Conservation (phyloP, 2,329 filamentous ascomycete species). For the Hymenotorrendiella dingleyae region DNA sequence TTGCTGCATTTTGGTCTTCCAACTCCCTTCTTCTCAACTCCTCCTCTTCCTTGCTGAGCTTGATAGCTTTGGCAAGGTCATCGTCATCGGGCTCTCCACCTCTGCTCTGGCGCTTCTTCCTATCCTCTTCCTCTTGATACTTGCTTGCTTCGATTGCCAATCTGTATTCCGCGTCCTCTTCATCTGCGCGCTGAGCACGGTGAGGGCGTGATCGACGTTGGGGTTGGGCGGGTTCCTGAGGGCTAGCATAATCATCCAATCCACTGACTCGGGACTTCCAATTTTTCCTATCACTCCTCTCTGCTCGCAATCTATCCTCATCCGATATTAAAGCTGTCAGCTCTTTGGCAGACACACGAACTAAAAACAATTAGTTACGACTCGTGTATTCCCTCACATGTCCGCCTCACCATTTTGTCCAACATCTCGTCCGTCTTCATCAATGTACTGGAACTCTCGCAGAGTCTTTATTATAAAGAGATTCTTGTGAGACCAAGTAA, state of each 20-base stretch:
- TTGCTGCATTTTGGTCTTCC: slow-evolving; percentile 76
- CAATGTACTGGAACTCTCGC: slow-evolving; percentile 92
- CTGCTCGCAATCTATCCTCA: slow-evolving; percentile 83
- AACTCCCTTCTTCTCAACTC: slow-evolving; percentile 81
- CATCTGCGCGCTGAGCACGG: slow-evolving; percentile 53
- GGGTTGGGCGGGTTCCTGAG: slow-evolving; percentile 36
- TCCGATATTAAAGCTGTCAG: slow-evolving; percentile 87
- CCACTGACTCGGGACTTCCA: slow-evolving; percentile 97
- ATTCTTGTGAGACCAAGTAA: slow-evolving; percentile 97
- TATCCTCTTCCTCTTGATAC: slow-evolving; percentile 87
- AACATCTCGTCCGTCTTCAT: slow-evolving; percentile 92
- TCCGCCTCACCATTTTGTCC: slow-evolving; percentile 78
- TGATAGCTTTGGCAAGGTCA: slow-evolving; percentile 90
- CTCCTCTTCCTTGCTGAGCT: slow-evolving; percentile 90
- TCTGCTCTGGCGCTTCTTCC: slow-evolving; percentile 62
- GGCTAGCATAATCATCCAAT: slow-evolving; percentile 70
- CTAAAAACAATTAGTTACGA: slow-evolving; percentile 43
- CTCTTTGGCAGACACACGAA: slow-evolving; percentile 93
- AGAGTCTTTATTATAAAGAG: slow-evolving; percentile 98
- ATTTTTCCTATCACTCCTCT: slow-evolving; percentile 83
- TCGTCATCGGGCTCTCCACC: slow-evolving; percentile 61
- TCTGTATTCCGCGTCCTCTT: slow-evolving; percentile 85
- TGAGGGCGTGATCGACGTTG: slow-evolving; percentile 39
- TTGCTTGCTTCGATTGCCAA: slow-evolving; percentile 94
- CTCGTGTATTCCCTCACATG: neutral